Evolutionary conservation across 2,329 filamentous ascomycete genomes (phyloP).

Genomic region (Shiraia bambusicola): DNA sequence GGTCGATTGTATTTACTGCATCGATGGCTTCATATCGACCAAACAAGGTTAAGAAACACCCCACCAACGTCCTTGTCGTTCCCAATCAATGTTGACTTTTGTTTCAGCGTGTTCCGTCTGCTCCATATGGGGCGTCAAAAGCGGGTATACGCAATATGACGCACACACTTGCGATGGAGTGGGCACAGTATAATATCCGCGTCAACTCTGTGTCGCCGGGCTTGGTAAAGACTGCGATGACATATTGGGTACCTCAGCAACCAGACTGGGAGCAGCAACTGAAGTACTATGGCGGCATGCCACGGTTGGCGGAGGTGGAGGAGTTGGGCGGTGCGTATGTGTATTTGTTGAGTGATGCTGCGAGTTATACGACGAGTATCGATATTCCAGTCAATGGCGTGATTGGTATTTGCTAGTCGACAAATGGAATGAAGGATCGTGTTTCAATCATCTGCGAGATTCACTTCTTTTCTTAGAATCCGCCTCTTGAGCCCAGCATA

Average conservation of each 20-base stretch:
- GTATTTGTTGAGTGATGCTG: constrained; percentile 57
- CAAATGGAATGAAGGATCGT: too few species aligned
- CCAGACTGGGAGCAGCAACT: constrained; percentile 60
- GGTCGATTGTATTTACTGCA: constrained; percentile 51
- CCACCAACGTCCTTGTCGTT: neutral
- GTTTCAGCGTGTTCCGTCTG: constrained; percentile 38
- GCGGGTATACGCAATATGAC: constrained; percentile 50
- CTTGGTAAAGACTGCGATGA: constrained; percentile 44
- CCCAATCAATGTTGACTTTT: neutral
- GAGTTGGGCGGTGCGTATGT: constrained; percentile 61
- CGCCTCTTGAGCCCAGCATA: constrained; percentile 26
- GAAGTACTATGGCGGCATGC: constrained; percentile 61
- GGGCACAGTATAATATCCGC: constrained; percentile 42
- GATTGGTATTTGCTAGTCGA: constrained; percentile 35
- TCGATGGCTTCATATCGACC: constrained; percentile 52
- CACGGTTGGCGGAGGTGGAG: constrained; percentile 54
- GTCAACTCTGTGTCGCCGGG: constrained; percentile 44
- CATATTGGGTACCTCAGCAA: constrained; percentile 51
- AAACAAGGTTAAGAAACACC: constrained; percentile 42
- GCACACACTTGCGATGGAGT: constrained; percentile 46
- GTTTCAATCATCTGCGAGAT: too few species aligned
- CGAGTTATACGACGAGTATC: constrained; percentile 54
- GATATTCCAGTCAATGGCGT: constrained; percentile 51
- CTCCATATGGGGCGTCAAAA: constrained; percentile 50
- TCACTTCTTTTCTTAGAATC: neutral